Evolutionary conservation across 208 protist species (phyloP).

Genomic region (Naegleria fowleri): DNA sequence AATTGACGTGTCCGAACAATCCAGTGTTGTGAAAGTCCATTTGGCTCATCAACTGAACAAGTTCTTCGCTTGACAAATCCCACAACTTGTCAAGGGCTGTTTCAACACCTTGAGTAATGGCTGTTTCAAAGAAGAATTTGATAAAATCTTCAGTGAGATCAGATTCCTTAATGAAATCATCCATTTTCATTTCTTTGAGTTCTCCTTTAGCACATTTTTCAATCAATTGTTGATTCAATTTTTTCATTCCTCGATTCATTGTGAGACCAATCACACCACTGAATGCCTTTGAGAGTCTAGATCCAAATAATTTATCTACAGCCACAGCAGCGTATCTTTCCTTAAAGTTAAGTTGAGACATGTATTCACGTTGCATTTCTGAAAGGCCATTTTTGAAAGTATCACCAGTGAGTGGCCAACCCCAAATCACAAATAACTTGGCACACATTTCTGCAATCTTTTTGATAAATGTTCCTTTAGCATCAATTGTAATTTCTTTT

Average conservation of each 20-base stretch:
- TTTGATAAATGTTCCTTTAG: conserved; percentile 16
- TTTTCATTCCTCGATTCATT: conserved; percentile 29
- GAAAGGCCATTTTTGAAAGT: background rate
- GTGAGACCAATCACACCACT: conserved; percentile 20
- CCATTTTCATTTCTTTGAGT: conserved; percentile 11
- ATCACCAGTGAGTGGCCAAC: conserved; percentile 20
- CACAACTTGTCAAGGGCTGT: background rate
- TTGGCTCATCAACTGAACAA: background rate
- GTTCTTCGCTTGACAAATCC: conserved; percentile 22
- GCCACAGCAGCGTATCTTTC: conserved; percentile 24
- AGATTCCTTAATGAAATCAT: conserved; percentile 21
- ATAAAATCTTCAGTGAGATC: conserved; percentile 13
- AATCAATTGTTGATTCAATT: conserved; percentile 21
- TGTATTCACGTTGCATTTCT: conserved; percentile 2
- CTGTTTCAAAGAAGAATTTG: conserved; percentile 19
- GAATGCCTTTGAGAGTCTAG: conserved; percentile 6
- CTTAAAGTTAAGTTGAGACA: conserved; percentile 6
- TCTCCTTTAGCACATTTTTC: background rate
- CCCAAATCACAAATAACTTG: conserved; percentile 28
- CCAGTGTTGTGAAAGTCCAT: background rate
- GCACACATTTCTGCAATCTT: conserved; percentile 28
- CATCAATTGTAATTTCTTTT: conserved; percentile 6
- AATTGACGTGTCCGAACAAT: background rate
- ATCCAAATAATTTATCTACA: conserved; percentile 22
- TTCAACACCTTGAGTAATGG: conserved; percentile 13